Base-by-base conservation (phyloP, 208 protist genomes). In the Trypanosoma boissoni region DNA sequence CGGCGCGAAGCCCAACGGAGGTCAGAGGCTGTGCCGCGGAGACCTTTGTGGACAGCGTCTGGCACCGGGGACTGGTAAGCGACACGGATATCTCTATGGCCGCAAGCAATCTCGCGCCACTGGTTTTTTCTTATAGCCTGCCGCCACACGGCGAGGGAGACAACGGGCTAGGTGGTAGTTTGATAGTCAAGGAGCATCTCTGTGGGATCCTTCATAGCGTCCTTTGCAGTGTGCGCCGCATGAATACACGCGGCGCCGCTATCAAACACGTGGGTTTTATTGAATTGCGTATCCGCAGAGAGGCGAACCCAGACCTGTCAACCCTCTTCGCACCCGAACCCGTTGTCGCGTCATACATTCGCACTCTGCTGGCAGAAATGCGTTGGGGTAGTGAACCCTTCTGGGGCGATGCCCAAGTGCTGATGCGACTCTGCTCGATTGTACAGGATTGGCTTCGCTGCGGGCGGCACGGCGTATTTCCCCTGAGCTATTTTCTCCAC, bases 241-340 rank as follows among this genome's bases (percentile, higher is more conserved):
- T 83, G 37, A 79, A 90, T 49, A 56, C 84, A 41, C 76, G 83
- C 23, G 83, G 83, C 0, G 70, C 77, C 10, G 76, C 79, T 0
- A 60, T 90, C 45, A 70, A 68, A 24, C 79, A 89, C 51, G 39
- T 55, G 21, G 55, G 60, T 28, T 76, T 75, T 66, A 48, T 88
- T 24, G 81, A 88, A 64, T 26, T 41, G 4, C 67, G 66, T 3
- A 73, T n/a, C n/a, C n/a, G n/a, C n/a, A n/a, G n/a, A n/a, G n/a
- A n/a, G n/a, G n/a, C n/a, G n/a, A n/a, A n/a, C 1, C 20, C 31
- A 32, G 20, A 55, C 12, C 57, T 76, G 1, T 44, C 55, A 16
- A 52, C 61, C 26, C 65, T 88, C 9, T 56, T 49, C 0, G 68
- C 68, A 8, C 72, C 81, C 9, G 71, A 78, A 4, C 39, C 63